phyloP scores from a whole-genome alignment of 352 stramenopile genomes.

The Phytophthora kernoviae region DNA sequence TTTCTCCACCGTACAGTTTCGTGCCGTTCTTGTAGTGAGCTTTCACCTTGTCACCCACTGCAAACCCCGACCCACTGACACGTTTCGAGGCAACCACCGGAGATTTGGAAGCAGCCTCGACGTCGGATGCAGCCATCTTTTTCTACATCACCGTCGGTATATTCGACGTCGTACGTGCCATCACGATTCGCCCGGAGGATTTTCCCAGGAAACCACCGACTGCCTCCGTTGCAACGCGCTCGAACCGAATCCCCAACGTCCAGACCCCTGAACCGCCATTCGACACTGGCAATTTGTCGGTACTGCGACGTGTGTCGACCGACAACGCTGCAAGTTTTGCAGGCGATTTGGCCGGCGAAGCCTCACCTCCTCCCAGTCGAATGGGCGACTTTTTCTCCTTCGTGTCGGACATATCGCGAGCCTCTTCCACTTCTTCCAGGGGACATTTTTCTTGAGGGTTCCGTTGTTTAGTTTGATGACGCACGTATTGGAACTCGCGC shows the following conservation, averaged over 20 bases:
- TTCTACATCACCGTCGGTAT: constrained; percentile 60
- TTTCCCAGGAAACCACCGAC: constrained; percentile 64
- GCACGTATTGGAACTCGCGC: constrained; percentile 59
- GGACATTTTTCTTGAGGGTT: constrained; percentile 69
- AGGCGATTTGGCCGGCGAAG: constrained; percentile 15
- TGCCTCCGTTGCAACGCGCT: constrained; percentile 72
- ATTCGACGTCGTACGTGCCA: constrained; percentile 66
- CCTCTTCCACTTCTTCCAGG: constrained; percentile 63
- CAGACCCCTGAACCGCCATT: not conserved
- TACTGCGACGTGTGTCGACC: constrained; percentile 3
- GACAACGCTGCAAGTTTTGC: constrained; percentile 29
- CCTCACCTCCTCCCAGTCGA: constrained; percentile 27
- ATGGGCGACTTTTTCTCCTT: constrained; percentile 53
- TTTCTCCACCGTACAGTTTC: constrained; percentile 50
- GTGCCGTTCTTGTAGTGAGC: constrained; percentile 45
- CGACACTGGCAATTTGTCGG: constrained; percentile 13
- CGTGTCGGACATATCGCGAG: constrained; percentile 40
- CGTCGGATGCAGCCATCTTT: constrained; percentile 27
- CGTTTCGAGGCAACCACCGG: constrained; percentile 19
- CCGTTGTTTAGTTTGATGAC: constrained; percentile 76
- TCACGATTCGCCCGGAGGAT: constrained; percentile 60
- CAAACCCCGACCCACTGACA: constrained; percentile 12
- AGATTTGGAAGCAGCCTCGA: constrained; percentile 19
- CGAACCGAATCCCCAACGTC: constrained; percentile 27
- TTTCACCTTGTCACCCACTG: constrained; percentile 40